These are phyloP conservation scores for Kuraishia hungarica DNA, from an alignment of 805 yeast species.

Conservation along the genomic window DNA sequence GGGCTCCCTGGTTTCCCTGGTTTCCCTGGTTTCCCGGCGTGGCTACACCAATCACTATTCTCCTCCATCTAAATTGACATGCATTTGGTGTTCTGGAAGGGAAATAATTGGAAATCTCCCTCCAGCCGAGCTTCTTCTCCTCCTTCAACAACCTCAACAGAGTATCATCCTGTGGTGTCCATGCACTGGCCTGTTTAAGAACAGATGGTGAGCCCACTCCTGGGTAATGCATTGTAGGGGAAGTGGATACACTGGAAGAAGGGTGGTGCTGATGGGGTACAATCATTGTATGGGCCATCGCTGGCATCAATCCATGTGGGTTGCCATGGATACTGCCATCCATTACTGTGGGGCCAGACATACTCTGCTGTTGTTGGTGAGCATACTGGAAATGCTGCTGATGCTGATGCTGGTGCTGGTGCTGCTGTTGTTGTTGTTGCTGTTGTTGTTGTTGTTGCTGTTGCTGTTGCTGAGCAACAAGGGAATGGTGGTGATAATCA, in stretches of 20 bases:
- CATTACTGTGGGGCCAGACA: neutral
- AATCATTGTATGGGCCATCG: neutral
- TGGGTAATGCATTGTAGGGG: neutral
- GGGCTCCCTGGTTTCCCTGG: too few species aligned
- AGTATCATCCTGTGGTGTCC: slow-evolving; percentile 76
- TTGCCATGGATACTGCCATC: neutral
- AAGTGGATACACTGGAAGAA: neutral
- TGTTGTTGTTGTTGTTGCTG: slow-evolving; percentile 2
- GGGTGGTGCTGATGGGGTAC: neutral
- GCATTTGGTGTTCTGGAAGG: slow-evolving; percentile 81
- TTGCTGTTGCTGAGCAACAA: neutral
- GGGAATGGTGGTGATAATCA: neutral
- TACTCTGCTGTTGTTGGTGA: neutral
- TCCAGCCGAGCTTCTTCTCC: slow-evolving; percentile 80
- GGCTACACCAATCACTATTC: slow-evolving; percentile 36
- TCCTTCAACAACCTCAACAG: slow-evolving; percentile 71
- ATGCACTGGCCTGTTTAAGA: slow-evolving; percentile 32
- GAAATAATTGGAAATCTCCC: slow-evolving; percentile 75
- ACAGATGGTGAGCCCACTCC: neutral
- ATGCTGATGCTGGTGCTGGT: slow-evolving; percentile 1
- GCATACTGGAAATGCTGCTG: slow-evolving; percentile 1
- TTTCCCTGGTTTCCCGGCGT: too few species aligned
- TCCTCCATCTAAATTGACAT: slow-evolving; percentile 84
- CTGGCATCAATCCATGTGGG: neutral
- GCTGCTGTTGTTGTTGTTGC: neutral